Evolutionary conservation across 1,284 basidiomycete species (phyloP).

Genomic region (Cutaneotrichosporon dermatis): DNA sequence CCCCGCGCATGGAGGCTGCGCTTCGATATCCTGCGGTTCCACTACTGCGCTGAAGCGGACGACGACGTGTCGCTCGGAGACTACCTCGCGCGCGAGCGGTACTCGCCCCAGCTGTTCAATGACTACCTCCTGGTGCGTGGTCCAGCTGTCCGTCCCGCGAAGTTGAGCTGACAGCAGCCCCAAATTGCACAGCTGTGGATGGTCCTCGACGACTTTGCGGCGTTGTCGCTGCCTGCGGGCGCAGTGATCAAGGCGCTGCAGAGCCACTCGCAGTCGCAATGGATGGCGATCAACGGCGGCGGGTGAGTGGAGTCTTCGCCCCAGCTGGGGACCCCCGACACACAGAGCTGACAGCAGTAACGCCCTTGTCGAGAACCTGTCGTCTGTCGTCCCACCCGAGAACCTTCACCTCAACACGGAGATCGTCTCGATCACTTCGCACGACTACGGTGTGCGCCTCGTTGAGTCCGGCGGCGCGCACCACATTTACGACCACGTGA

Average conservation of each 20-base stretch:
- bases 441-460: slow-evolving; percentile 33
- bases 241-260: slow-evolving; percentile 7
- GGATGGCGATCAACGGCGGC: slow-evolving; percentile 71
- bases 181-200: slow-evolving; percentile 11
- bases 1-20: slow-evolving; percentile 68
- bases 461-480: slow-evolving; percentile 36
- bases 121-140: slow-evolving; percentile 70
- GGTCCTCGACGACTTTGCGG: slow-evolving; percentile 12
- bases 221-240: slow-evolving; percentile 12
- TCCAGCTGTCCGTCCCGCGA: not conserved
- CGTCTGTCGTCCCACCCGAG: slow-evolving; percentile 55
- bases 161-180: slow-evolving; percentile 8
- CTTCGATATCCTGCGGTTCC: slow-evolving; percentile 74
- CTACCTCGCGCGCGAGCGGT: slow-evolving; percentile 64
- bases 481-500: slow-evolving; percentile 65
- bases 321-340: too few relatives aligned
- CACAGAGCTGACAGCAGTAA: slow-evolving; percentile 42
- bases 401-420: slow-evolving; percentile 62
- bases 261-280: slow-evolving; percentile 45
- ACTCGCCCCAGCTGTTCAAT: slow-evolving; percentile 65
- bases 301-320: slow-evolving; percentile 39
- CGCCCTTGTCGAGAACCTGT: slow-evolving; percentile 62
- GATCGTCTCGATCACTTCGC: slow-evolving; percentile 46
- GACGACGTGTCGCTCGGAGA: slow-evolving; percentile 61
- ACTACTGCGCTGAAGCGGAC: slow-evolving; percentile 37